phyloP scores from a whole-genome alignment of 495 filamentous ascomycete genomes.

The Aspergillus indologenus region DNA sequence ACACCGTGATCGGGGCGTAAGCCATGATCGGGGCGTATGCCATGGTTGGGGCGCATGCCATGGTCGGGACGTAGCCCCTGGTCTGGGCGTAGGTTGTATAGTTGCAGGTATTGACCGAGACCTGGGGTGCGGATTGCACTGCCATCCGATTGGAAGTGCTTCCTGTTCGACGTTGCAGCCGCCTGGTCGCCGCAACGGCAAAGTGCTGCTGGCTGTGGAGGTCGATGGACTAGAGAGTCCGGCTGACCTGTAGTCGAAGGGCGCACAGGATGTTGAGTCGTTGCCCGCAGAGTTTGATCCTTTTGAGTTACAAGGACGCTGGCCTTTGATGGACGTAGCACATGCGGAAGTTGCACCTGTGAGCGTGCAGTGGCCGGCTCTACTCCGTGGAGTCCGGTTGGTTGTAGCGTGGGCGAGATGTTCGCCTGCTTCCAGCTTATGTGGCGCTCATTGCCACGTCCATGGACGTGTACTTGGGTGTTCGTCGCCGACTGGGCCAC shows the following conservation, averaged over 20 bases:
- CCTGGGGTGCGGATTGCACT: not conserved
- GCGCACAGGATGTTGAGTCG: not conserved
- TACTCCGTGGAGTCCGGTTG: not conserved
- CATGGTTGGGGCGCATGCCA: too few species aligned
- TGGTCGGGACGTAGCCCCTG: too few species aligned
- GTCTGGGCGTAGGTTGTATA: too few species aligned
- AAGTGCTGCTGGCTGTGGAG: not conserved
- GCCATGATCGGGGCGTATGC: too few species aligned
- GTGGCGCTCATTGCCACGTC: not conserved
- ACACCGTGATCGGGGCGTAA: too few species aligned
- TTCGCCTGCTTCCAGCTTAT: not conserved
- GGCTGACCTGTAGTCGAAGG: not conserved
- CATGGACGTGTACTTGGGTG: constrained; percentile 1
- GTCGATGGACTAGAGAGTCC: not conserved
- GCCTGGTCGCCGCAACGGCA: not conserved
- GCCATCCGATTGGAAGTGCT: not conserved
- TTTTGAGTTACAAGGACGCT: not conserved
- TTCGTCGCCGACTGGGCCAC: constrained; percentile 7
- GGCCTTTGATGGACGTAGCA: not conserved
- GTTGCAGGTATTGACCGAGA: not conserved
- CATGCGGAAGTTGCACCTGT: not conserved
- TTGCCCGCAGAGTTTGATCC: not conserved
- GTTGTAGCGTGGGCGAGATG: not conserved
- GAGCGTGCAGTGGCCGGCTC: not conserved
- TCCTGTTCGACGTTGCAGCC: not conserved